These are phyloP conservation scores for Flaveria trinervia DNA, from an alignment of 129 eudicot species.

Conservation along the genomic window DNA sequence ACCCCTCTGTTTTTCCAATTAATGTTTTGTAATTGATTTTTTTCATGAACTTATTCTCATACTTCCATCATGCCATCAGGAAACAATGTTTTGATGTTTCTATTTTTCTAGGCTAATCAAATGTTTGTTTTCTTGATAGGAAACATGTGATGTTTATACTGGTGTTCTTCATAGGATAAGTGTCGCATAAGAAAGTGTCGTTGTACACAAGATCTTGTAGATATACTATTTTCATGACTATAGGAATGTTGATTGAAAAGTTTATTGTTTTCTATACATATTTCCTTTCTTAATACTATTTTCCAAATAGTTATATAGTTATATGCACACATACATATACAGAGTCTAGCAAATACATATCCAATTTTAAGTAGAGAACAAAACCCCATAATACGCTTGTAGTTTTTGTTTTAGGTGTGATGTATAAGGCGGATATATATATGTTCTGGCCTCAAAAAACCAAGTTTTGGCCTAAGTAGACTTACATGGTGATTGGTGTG, in stretches of 20 bases:
- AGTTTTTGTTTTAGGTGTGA: background rate
- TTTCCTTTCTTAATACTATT: background rate
- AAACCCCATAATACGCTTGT: background rate
- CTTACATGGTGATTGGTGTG: background rate
- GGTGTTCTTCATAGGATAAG: background rate
- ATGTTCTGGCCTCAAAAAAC: background rate
- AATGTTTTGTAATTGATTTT: conserved; percentile 13
- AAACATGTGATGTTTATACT: background rate
- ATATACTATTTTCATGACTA: background rate
- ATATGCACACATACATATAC: background rate
- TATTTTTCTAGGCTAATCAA: background rate
- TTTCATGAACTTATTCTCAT: background rate
- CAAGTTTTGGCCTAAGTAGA: background rate
- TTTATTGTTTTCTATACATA: background rate
- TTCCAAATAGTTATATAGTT: background rate
- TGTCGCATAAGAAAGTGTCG: background rate
- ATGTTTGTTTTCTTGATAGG: background rate
- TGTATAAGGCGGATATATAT: background rate
- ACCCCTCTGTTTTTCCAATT: background rate
- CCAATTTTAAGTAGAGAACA: background rate
- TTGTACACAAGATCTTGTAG: background rate
- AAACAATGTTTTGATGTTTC: conserved; percentile 18
- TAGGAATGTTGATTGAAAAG: background rate
- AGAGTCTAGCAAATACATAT: too few relatives aligned
- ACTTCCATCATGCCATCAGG: background rate